These are phyloP conservation scores for Glycyrrhiza uralensis DNA, from an alignment of 306 rosid genomes.

Conservation along the genomic window DNA sequence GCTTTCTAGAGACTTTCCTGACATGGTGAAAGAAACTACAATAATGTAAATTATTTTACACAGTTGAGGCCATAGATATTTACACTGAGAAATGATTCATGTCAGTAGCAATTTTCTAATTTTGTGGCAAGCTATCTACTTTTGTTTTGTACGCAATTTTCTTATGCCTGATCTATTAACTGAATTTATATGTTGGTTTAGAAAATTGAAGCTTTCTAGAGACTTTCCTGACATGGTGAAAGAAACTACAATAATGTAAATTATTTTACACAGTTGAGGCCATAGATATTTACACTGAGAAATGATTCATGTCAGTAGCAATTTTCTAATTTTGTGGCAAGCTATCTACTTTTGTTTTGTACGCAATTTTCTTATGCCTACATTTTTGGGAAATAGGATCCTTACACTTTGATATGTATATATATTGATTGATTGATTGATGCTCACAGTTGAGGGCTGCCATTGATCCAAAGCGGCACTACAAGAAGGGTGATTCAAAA, in stretches of 20 bases:
- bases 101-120: too few relatives aligned
- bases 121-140: too few relatives aligned
- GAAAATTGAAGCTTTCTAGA: background rate
- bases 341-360: background rate
- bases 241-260: background rate
- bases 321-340: too few relatives aligned
- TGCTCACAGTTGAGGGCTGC: conserved; percentile 61
- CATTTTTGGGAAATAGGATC: background rate
- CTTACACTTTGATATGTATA: background rate
- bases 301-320: background rate
- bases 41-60: background rate
- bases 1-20: background rate
- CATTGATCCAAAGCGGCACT: conserved; percentile 86
- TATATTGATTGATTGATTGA: conserved; percentile 14
- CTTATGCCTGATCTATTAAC: background rate
- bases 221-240: background rate
- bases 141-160: too few relatives aligned
- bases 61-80: background rate
- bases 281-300: background rate
- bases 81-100: background rate
- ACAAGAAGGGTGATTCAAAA: conserved; percentile 72
- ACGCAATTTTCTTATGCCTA: background rate
- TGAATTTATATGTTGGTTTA: background rate
- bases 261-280: background rate
- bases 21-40: background rate